Conservation (phyloP, 1,284 basidiomycete species). For the Tylopilus orsonianus region DNA sequence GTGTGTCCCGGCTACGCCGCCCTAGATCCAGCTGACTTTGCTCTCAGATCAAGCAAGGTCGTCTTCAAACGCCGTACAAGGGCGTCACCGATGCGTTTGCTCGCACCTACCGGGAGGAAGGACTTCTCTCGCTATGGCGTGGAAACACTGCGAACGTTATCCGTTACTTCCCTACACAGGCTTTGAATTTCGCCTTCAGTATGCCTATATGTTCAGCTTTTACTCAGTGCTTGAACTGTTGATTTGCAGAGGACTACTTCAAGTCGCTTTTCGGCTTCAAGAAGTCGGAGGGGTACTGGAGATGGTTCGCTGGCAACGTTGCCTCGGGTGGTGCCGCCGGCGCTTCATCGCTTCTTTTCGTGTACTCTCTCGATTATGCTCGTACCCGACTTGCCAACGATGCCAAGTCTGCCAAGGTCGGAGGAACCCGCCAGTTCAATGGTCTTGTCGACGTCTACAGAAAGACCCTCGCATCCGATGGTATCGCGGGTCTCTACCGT, state of each 20-base stretch:
- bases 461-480: constrained; percentile 89
- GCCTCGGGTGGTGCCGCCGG: constrained; percentile 97
- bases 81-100: constrained; percentile 86
- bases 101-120: constrained; percentile 90
- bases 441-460: constrained; percentile 92
- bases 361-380: constrained; percentile 97
- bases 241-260: constrained; percentile 85
- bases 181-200: constrained; percentile 96
- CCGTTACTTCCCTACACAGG: constrained; percentile 97
- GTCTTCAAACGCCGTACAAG: constrained; percentile 91
- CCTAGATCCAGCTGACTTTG: constrained; percentile 18
- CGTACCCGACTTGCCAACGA: constrained; percentile 98
- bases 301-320: constrained; percentile 88
- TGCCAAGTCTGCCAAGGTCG: constrained; percentile 89
- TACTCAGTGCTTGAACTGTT: background rate
- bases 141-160: constrained; percentile 98
- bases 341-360: constrained; percentile 94
- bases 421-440: constrained; percentile 93
- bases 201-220: constrained; percentile 23
- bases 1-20: constrained; percentile 37
- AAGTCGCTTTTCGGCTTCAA: constrained; percentile 93
- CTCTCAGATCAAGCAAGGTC: constrained; percentile 90
- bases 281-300: constrained; percentile 88
- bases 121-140: constrained; percentile 88
- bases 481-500: constrained; percentile 91